Conservation (phyloP, 495 filamentous ascomycete species). For the Aspergillus homomorphus region DNA sequence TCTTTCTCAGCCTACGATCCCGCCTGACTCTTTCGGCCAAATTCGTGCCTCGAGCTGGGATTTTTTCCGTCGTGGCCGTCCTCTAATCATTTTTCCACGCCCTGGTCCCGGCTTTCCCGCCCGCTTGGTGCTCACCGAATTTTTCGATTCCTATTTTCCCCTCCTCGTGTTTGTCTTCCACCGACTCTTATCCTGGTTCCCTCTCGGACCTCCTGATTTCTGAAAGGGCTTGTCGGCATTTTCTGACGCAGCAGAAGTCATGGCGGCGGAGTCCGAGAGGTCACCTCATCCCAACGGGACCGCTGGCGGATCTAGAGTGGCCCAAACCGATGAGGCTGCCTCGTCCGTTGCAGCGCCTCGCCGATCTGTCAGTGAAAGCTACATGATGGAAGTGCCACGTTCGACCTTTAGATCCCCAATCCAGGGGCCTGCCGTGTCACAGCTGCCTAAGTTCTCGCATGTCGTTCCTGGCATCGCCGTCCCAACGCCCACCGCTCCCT, state of each 20-base stretch:
- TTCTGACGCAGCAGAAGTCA: conserved; percentile 35
- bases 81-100: not conserved
- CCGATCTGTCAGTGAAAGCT: conserved; percentile 32
- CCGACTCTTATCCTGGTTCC: conserved; percentile 32
- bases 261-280: conserved; percentile 48
- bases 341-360: conserved; percentile 19
- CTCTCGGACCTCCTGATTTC: conserved; percentile 44
- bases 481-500: conserved; percentile 38
- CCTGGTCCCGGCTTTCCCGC: conserved; percentile 6
- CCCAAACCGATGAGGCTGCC: conserved; percentile 30
- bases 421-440: conserved; percentile 29
- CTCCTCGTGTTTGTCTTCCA: conserved; percentile 18
- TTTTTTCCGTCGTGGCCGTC: conserved; percentile 11
- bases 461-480: conserved; percentile 31
- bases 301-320: conserved; percentile 32
- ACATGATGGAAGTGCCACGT: conserved; percentile 34
- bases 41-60: not conserved
- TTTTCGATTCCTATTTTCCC: conserved; percentile 28
- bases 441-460: conserved; percentile 38
- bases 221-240: conserved; percentile 33
- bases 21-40: conserved; percentile 9
- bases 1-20: conserved; percentile 12
- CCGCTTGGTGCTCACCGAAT: conserved; percentile 7
- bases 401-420: conserved; percentile 30
- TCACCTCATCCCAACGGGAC: conserved; percentile 37